Conservation (phyloP, 805 yeast species). For the Sporopachydermia quercuum region DNA sequence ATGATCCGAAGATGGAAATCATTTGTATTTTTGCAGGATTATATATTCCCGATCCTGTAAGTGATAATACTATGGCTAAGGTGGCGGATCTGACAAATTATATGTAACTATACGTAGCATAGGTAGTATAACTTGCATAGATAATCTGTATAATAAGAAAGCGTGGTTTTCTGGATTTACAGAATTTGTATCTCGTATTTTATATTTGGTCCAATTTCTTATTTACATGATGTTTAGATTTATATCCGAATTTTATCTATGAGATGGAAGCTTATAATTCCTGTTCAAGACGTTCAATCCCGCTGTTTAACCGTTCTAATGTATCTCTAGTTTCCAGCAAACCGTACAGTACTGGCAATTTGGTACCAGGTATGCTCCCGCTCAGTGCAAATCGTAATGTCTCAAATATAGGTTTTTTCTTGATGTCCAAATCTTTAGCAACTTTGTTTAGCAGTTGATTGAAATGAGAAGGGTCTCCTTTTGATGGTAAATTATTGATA, state of each 20-base stretch:
- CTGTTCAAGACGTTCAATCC: conserved; percentile 8
- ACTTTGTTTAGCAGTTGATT: conserved; percentile 6
- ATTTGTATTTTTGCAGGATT: conserved; percentile 66
- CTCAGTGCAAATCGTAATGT: conserved; percentile 52
- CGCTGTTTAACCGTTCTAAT: conserved; percentile 15
- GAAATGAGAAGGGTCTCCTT: conserved; percentile 2
- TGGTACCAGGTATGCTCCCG: conserved; percentile 57
- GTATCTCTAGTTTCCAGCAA: conserved; percentile 34
- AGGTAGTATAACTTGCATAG: too few relatives aligned
- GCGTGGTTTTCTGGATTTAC: too few relatives aligned
- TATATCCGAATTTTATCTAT: too few relatives aligned
- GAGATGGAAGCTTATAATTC: too few relatives aligned
- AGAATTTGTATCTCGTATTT: too few relatives aligned
- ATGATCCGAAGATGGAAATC: conserved; percentile 66
- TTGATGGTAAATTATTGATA: conserved; percentile 4
- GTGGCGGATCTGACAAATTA: not conserved
- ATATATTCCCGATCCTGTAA: not conserved
- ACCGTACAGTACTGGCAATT: conserved; percentile 40
- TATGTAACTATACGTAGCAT: too few relatives aligned
- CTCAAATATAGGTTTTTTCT: conserved; percentile 26
- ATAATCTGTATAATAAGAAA: too few relatives aligned
- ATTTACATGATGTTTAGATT: too few relatives aligned
- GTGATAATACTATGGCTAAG: not conserved
- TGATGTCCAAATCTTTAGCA: conserved; percentile 1
- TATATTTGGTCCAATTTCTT: too few relatives aligned